phyloP scores from a whole-genome alignment of 73 alveolate species.

The Paramecium sonneborni region DNA sequence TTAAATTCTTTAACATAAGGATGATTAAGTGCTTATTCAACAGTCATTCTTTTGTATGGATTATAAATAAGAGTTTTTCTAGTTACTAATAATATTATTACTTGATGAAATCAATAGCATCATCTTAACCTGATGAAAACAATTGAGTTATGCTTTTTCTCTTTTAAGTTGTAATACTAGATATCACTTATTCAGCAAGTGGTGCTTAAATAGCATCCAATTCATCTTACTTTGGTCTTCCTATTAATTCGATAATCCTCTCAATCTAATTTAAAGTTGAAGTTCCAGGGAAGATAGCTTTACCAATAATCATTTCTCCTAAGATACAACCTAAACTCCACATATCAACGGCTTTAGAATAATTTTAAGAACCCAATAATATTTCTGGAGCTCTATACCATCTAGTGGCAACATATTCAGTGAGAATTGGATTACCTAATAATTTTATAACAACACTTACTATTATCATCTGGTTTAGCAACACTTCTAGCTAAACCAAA shows the following conservation, averaged over 20 bases:
- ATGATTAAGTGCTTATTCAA: constrained; percentile 68
- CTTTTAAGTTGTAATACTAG: constrained; percentile 48
- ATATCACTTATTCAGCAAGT: constrained; percentile 70
- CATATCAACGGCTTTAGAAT: constrained; percentile 71
- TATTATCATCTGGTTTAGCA: constrained; percentile 73
- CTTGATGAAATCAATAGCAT: constrained; percentile 70
- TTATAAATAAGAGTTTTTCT: constrained; percentile 72
- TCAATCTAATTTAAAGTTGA: constrained; percentile 74
- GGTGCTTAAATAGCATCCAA: constrained; percentile 66
- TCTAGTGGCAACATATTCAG: constrained; percentile 84
- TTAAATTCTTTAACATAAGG: constrained; percentile 46
- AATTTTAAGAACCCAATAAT: constrained; percentile 63
- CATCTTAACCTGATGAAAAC: constrained; percentile 69
- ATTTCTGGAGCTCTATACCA: constrained; percentile 81
- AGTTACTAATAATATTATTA: background rate
- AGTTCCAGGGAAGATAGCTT: constrained; percentile 82
- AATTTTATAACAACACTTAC: constrained; percentile 70
- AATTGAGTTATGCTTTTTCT: constrained; percentile 58
- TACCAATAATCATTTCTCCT: constrained; percentile 79
- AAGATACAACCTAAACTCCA: constrained; percentile 76
- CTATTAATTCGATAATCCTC: constrained; percentile 73
- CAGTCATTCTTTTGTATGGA: constrained; percentile 84
- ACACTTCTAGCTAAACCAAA: constrained; percentile 92
- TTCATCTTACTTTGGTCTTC: constrained; percentile 76
- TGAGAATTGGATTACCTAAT: constrained; percentile 52